These are phyloP conservation scores for Dothideomycetidae sp. DNA, from an alignment of 2,329 filamentous ascomycete genomes.

Conservation along the genomic window DNA sequence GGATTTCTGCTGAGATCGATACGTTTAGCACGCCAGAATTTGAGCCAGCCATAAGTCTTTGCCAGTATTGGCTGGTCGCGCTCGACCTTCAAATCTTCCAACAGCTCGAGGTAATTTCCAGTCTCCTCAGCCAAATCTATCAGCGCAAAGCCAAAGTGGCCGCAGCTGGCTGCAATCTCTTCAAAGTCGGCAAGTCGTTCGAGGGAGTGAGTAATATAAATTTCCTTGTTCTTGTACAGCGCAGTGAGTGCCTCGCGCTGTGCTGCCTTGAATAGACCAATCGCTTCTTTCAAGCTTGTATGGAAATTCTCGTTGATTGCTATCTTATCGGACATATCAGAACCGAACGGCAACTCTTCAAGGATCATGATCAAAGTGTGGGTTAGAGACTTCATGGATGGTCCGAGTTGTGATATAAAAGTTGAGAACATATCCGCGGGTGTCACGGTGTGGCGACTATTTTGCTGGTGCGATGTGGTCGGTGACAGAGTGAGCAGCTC, in stretches of 20 bases:
- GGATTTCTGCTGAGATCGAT: slow-evolving; percentile 5
- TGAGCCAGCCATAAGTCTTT: slow-evolving; percentile 72
- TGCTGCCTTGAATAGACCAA: slow-evolving; percentile 63
- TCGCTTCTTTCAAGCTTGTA: slow-evolving; percentile 64
- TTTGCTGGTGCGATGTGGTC: neutral
- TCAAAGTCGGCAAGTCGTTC: slow-evolving; percentile 85
- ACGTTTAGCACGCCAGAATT: slow-evolving; percentile 50
- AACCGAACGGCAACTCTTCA: slow-evolving; percentile 66
- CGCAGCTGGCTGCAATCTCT: slow-evolving; percentile 93
- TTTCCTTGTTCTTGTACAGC: slow-evolving; percentile 67
- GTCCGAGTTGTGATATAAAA: slow-evolving; percentile 78
- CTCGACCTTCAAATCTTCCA: slow-evolving; percentile 68
- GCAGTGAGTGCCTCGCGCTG: slow-evolving; percentile 61
- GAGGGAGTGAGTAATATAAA: slow-evolving; percentile 52
- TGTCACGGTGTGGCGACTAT: slow-evolving; percentile 7
- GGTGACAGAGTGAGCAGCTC: neutral
- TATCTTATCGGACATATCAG: slow-evolving; percentile 52
- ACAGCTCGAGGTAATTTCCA: slow-evolving; percentile 62
- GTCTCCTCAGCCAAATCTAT: slow-evolving; percentile 86
- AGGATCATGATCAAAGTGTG: slow-evolving; percentile 82
- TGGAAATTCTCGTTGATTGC: slow-evolving; percentile 66
- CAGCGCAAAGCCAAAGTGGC: slow-evolving; percentile 87
- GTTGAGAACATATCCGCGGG: slow-evolving; percentile 79
- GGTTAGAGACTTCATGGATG: slow-evolving; percentile 91
- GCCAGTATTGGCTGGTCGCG: slow-evolving; percentile 46